Evolutionary conservation across 1,284 basidiomycete genomes (phyloP), one percentile per base, ranked within the genome.

Genomic region (Amylostereum chailletii): DNA sequence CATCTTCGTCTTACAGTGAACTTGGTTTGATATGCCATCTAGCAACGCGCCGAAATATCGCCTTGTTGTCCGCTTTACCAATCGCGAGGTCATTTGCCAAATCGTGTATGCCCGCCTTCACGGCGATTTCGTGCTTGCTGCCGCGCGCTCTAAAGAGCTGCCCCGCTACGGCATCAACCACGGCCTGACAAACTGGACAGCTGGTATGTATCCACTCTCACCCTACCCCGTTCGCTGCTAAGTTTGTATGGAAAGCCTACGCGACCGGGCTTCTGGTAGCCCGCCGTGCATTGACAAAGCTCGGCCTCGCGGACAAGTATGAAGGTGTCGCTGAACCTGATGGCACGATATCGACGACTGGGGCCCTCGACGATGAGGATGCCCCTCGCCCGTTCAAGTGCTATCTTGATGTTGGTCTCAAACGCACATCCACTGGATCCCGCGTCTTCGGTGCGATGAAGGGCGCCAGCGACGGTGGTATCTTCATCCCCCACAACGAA

Each of bases 391-490:
- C 96, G 27, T 99, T 99, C 86, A 99, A 98, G 76, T 86, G 81
- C 64, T 99, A 90, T 81, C 90, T 99, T 62, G 96, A 99, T 65
- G 95, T 97, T 66, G 96, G 96, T 75, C 81, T 99, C 66, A 94
- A 88, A 75, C 91, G 95, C 63, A 99, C 96, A 49, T 95, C 95
- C 51, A 99, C 96, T 46, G 96, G 96, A 69, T 89, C 92, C 58
- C 94, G 96, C 72, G 85, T 99, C 54, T 99, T 99, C 65, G 96
- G 92, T 75, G 96, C 96, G 57, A 83, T 99, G 80, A 99, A 99
- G 81, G 96, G 96, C 69, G 96, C 96, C 38, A 91, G 88, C 50
- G 96, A 99, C 66, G 96, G 96, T 67, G 96, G 96, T 60, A 85
- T 99, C 73, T 96, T 84, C 77, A 90, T 99, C 60, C 96, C 96